Conservation (phyloP, 73 alveolate genomes). For the Paramecium octaurelia region DNA sequence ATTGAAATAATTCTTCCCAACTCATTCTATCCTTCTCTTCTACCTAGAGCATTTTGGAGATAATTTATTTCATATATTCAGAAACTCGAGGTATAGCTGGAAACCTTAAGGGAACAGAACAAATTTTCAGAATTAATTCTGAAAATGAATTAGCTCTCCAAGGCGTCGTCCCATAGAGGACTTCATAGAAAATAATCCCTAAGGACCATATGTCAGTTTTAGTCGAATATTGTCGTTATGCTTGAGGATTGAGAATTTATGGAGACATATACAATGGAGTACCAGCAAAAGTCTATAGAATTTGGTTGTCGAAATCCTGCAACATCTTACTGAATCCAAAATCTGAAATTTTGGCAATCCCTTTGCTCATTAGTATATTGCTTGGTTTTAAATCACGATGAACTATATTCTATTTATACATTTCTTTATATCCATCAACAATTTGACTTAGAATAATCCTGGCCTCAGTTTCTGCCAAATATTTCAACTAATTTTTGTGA, state of each 20-base stretch:
- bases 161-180: slow-evolving; percentile 2
- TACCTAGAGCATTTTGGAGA: not conserved
- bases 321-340: slow-evolving; percentile 61
- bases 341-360: slow-evolving; percentile 65
- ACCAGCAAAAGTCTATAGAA: not conserved
- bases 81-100: not conserved
- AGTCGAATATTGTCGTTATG: not conserved
- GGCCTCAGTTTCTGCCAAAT: slow-evolving; percentile 65
- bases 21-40: slow-evolving; percentile 19
- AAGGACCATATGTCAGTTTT: slow-evolving; percentile 22
- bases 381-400: slow-evolving; percentile 81
- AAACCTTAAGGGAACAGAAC: not conserved
- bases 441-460: slow-evolving; percentile 68
- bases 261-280: slow-evolving; percentile 20
- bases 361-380: slow-evolving; percentile 67
- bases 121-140: not conserved
- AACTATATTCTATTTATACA: slow-evolving; percentile 64
- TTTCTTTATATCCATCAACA: slow-evolving; percentile 64
- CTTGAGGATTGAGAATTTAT: not conserved
- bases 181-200: slow-evolving; percentile 39
- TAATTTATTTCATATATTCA: not conserved
- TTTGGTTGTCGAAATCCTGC: not conserved
- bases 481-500: slow-evolving; percentile 13
- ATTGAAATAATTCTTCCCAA: slow-evolving; percentile 32
- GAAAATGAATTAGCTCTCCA: not conserved